Base-by-base conservation (phyloP, 768 basidiomycete genomes). In the Podaxis sp. region DNA sequence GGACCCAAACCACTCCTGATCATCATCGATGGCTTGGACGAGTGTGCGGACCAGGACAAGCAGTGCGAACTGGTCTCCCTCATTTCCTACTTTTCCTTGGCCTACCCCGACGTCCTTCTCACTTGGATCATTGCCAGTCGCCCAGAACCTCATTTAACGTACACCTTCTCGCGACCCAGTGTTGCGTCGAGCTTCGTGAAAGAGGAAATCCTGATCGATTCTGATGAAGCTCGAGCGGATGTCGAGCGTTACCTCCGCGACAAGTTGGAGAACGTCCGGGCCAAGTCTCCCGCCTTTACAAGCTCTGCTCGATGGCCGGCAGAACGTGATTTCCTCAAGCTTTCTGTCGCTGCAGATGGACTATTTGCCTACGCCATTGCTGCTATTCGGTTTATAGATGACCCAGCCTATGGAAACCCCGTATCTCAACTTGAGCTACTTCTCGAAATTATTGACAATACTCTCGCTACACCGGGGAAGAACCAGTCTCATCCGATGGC, bases 51-150 rank as follows among this genome's bases (percentile, higher is more conserved):
- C 38, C 19, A 6, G 1, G 19, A 12, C 0, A 28, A 15, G 1
- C 55, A 57, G 26, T 42, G 38, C 40, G 19, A 26, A 1, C 6
- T 57, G 0, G 39, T 57, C 22, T 15, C 8, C 5, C 55, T 42
- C 55, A 17, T 57, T 26, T 22, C 55, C 12, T 13, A 17, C 19
- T 57, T 57, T 22, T n/a, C 26, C n/a, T 12, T 17, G 15, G 6
- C 5, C 8, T 44, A 42, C 22, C 55, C 55, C 6, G 7, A 5
- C 9, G 55, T 22, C 19, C 55, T 39, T n/a, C 55, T 57, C 17
- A n/a, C 42, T 22, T 57, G 55, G 55, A 28, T 57, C 17, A 26
- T 57, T 24, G 55, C 55, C 40, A 57, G 55, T 44, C 55, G 55
- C 15, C 55, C 55, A 9, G 55, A 57, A 39, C 39, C 55, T 17